Conservation (phyloP, 2,329 filamentous ascomycete genomes). For the Colletotrichum falcatum region DNA sequence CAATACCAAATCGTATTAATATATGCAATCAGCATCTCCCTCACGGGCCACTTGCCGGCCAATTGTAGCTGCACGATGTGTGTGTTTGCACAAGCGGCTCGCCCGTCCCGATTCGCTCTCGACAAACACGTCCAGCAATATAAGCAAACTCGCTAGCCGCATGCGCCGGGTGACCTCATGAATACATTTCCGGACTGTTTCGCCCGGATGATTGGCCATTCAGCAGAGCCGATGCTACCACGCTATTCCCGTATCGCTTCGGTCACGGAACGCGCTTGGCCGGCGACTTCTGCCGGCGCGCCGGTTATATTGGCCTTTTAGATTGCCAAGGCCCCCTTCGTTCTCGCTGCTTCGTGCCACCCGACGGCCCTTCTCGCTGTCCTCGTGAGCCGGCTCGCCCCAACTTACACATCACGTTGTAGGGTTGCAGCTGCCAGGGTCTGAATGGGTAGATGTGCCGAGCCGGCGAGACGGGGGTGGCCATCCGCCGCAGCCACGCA, state of each 20-base stretch:
- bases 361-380: neutral
- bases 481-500: neutral
- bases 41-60: too few species aligned
- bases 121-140: neutral
- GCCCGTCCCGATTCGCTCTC: neutral
- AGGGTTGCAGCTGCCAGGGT: neutral
- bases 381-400: neutral
- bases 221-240: neutral
- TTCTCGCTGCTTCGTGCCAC: neutral
- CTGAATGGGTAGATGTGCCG: slow-evolving; percentile 14
- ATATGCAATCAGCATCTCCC: too few species aligned
- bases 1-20: too few species aligned
- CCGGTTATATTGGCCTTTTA: slow-evolving; percentile 17
- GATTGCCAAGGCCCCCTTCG: slow-evolving; percentile 10
- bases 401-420: too few species aligned
- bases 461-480: neutral
- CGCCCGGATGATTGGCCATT: neutral
- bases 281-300: slow-evolving; percentile 28
- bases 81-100: too few species aligned
- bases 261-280: slow-evolving; percentile 16
- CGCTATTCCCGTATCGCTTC: neutral
- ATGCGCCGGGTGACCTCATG: neutral
- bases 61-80: too few species aligned
- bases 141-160: neutral
- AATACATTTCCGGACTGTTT: neutral